Evolutionary conservation across 1,139 yeast genomes (phyloP).

Genomic region (Ogataea hybrid): DNA sequence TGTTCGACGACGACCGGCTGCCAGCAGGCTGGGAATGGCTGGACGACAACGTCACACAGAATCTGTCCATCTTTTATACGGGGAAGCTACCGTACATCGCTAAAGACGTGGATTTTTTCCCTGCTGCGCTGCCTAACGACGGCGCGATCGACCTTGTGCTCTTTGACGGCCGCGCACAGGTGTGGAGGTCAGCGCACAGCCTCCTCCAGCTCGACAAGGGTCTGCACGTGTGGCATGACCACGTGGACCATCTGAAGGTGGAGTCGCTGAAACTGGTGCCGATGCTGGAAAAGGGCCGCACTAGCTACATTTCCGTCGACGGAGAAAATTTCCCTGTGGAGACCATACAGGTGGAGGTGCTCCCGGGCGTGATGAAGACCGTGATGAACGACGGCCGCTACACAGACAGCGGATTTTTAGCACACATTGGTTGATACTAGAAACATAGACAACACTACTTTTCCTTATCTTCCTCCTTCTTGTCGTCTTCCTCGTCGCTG

Average conservation of each 20-base stretch:
- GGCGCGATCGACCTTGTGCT: conserved; percentile 81
- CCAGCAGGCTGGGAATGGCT: conserved; percentile 64
- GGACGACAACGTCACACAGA: conserved; percentile 45
- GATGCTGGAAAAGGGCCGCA: conserved; percentile 32
- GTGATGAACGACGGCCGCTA: conserved; percentile 30
- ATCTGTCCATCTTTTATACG: conserved; percentile 72
- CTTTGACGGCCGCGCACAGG: conserved; percentile 61
- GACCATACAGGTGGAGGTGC: conserved; percentile 80
- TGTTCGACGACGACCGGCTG: conserved; percentile 19
- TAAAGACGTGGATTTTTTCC: conserved; percentile 80
- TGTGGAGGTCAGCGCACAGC: conserved; percentile 55
- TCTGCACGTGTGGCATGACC: conserved; percentile 63
- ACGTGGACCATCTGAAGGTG: conserved; percentile 75
- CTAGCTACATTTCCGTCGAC: conserved; percentile 74
- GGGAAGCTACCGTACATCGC: conserved; percentile 94
- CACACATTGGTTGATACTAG: conserved; percentile 6
- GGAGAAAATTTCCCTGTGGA: conserved; percentile 83
- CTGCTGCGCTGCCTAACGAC: conserved; percentile 88
- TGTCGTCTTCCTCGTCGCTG: conserved; percentile 65
- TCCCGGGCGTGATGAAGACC: conserved; percentile 48
- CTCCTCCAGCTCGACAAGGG: conserved; percentile 71
- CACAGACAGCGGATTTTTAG: conserved; percentile 31
- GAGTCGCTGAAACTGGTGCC: conserved; percentile 78
- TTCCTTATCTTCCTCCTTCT: conserved; percentile 33
- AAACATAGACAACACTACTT: conserved; percentile 4